Base-by-base conservation (phyloP, 2,329 filamentous ascomycete species). In the Coniochaeta hoffmannii region DNA sequence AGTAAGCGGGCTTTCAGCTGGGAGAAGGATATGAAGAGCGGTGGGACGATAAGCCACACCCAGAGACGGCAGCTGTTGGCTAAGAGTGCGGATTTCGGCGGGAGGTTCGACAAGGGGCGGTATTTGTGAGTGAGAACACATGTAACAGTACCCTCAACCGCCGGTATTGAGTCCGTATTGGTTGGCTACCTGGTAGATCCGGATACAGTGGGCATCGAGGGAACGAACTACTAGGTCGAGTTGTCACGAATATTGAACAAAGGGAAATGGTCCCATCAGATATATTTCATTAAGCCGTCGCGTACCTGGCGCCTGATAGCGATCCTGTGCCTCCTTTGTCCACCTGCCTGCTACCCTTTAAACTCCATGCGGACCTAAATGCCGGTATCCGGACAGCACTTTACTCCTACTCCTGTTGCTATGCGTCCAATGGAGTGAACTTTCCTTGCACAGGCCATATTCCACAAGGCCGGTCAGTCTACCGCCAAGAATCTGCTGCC, bases 11-110 rank as follows among this genome's bases (percentile, higher is more conserved):
- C 83, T 0, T 97, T 97, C 71, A 90, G 97, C 72, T 81, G 85
- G 59, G 90, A 97, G 69, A 97, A 97, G 74, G 94, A 97, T 69
- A 96, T 97, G 83, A 87, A 83, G 36, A 73, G 89, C 2, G 86
- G 87, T 9, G 82, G 83, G 17, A 84, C 82, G 64, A 83, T 97
- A 54, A 87, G 85, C 26, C 76, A 85, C 61, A 79, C 85, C 34
- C 86, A 96, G 74, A 83, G 87, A 62, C 83, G 83, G 63, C 88
- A 97, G 62, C 75, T 97, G 75, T 69, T 97, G 57, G 87, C 82
- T 61, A 87, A 88, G 66, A 88, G 90, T 4, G 82, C 85, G 15
- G 87, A 91, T 64, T 96, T 97, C 71, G 86, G 88, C 3, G 87
- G 87, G 1, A 79, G 90, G 51, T 97, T 97, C 65, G 82, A 85